Conservation (phyloP, 306 rosid genomes). For the Quercus ilex region DNA sequence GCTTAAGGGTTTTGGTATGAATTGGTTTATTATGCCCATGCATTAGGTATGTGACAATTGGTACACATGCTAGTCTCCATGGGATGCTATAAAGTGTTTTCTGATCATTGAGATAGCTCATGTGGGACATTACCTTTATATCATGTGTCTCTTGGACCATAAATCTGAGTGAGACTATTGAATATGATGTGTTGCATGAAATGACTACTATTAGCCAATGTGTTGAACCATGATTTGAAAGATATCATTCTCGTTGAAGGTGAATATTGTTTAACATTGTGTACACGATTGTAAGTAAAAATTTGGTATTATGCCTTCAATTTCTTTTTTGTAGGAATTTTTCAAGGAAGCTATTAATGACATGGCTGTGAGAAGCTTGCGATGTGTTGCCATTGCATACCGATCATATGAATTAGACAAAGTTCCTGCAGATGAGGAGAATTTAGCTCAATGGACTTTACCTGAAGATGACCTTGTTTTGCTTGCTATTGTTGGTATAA, state of each 20-base stretch:
- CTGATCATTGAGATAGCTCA: not conserved
- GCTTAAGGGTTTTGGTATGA: not conserved
- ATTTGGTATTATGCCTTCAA: not conserved
- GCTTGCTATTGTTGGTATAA: conserved; percentile 92
- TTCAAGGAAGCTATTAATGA: conserved; percentile 62
- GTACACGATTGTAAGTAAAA: not conserved
- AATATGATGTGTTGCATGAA: not conserved
- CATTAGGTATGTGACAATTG: not conserved
- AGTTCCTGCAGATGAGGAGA: conserved; percentile 68
- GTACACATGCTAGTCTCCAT: not conserved
- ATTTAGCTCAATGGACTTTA: conserved; percentile 68
- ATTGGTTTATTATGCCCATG: not conserved
- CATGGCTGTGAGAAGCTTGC: conserved; percentile 91
- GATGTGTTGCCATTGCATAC: conserved; percentile 93
- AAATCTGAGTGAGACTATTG: not conserved
- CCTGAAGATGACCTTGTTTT: conserved; percentile 80
- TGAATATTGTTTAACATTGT: not conserved
- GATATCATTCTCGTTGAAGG: not conserved
- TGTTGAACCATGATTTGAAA: not conserved
- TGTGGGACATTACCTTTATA: not conserved
- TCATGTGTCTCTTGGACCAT: not conserved
- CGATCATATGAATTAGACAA: conserved; percentile 59
- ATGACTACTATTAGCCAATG: not conserved
- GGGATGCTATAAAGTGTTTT: not conserved
- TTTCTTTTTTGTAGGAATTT: conserved; percentile 45